Conservation (phyloP, 768 basidiomycete genomes). For the Pleurotus sapidus region DNA sequence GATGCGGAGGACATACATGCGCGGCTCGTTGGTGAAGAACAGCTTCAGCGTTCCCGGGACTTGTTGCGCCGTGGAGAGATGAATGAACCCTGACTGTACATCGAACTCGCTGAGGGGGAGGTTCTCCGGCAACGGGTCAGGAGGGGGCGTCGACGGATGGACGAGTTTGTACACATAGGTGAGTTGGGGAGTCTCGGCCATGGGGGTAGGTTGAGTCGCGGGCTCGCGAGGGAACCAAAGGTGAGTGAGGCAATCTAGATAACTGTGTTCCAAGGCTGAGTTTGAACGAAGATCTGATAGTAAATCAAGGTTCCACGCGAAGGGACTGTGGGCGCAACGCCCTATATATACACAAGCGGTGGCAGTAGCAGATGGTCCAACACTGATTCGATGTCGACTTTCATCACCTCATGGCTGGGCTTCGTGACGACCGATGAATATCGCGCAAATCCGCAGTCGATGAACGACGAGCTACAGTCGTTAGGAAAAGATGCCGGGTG, state of each 20-base stretch:
- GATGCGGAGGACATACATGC: background rate
- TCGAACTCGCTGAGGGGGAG: conserved; percentile 39
- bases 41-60: conserved; percentile 31
- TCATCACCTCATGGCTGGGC: background rate
- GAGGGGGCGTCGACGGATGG: conserved; percentile 22
- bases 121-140: conserved; percentile 28
- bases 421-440: background rate
- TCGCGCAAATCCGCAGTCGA: background rate
- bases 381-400: background rate
- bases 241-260: background rate
- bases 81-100: conserved; percentile 40
- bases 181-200: conserved; percentile 2
- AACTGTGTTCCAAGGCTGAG: background rate
- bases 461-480: background rate
- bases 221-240: background rate
- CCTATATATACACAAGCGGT: background rate
- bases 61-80: conserved; percentile 38
- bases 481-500: background rate
- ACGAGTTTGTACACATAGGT: conserved; percentile 35
- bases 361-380: background rate
- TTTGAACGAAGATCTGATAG: background rate
- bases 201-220: background rate
- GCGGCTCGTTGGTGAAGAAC: conserved; percentile 30
- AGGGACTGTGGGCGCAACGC: background rate
- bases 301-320: background rate